Base-by-base conservation (phyloP, 1,139 yeast species). In the Taphrina sp. region DNA sequence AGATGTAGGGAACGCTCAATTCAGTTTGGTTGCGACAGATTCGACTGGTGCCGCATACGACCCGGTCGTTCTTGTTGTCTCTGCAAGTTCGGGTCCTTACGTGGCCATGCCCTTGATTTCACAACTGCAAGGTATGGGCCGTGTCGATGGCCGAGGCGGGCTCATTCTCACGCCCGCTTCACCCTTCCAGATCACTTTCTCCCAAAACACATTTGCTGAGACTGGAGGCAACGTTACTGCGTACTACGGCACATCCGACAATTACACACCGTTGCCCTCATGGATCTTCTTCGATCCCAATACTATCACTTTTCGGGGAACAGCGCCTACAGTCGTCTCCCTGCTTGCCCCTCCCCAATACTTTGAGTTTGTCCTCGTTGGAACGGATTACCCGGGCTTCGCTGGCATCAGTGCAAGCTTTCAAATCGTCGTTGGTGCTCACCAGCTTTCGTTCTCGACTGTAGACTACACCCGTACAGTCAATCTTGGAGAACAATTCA, bases 181-280 rank as follows among this genome's bases (percentile, higher is more conserved):
- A 57, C 64, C 72, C 1, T 86, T 92, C 67, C 71, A 76, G 51
- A 73, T 92, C 60, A 69, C 78, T 37, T 87, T 92, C 64, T 79
- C 81, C 52, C 67, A 71, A 23, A 72, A 76, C 56, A 77, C 83
- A 8, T 90, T 89, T 64, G 70, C 75, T 58, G 61, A 73, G 2
- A 71, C 77, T 26, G 74, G 81, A 17, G 70, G 74, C 28, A 67
- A 53, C 28, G 60, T 75, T 46, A 66, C 74, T 20, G 82, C 83
- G n/a, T 88, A 84, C 70, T 85, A 86, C 65, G 96, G 96, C n/a
- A 78, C 86, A 61, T 80, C 92, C 17, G 73, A 76, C 19, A 87
- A 87, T 66, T 80, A 92, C 66, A 78, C 95, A 1, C 94, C 98
- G 1, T 75, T 92, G 55, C 98, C 99, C 23, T 83, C 80, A 64